A percentile compares a stretch with the other conserved stretches of the same genome.
These are phyloP conservation scores for Phenoliferia sp. DNA, from an alignment of 1,284 basidiomycete species.

Conservation along the genomic window DNA sequence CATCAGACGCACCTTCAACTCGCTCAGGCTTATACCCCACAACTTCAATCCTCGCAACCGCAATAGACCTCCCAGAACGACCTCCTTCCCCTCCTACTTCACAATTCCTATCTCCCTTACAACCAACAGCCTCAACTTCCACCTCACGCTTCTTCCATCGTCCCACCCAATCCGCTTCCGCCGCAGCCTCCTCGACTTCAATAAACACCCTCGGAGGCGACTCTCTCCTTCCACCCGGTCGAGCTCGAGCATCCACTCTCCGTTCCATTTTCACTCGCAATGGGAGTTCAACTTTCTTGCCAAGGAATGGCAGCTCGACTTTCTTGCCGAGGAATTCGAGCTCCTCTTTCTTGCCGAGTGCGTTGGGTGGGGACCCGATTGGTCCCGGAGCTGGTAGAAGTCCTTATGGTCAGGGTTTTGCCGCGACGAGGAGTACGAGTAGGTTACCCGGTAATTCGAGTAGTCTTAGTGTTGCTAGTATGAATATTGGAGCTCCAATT, in stretches of 20 bases:
- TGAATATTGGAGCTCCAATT: slow-evolving; percentile 17
- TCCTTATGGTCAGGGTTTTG: slow-evolving; percentile 14
- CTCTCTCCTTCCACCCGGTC: background rate
- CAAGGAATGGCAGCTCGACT: slow-evolving; percentile 5
- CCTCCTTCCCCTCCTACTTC: no score
- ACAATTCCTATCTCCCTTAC: no score
- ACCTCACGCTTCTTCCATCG: background rate
- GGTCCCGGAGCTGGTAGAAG: slow-evolving; percentile 7
- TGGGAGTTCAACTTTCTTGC: slow-evolving; percentile 15
- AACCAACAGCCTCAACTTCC: no score
- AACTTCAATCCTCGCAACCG: no score
- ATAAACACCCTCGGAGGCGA: background rate
- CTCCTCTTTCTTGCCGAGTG: background rate
- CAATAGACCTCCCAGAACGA: no score
- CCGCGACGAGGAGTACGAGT: background rate
- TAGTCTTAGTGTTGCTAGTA: slow-evolving; percentile 8
- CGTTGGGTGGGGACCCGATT: no score
- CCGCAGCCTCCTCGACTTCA: background rate
- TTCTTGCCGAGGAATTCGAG: slow-evolving; percentile 10
- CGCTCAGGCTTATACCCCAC: no score
- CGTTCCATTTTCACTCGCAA: slow-evolving; percentile 1
- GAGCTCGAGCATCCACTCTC: slow-evolving; percentile 2
- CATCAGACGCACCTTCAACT: no score
- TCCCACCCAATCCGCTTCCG: slow-evolving; percentile 11
- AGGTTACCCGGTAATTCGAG: slow-evolving; percentile 13